phyloP scores from a whole-genome alignment of 768 basidiomycete species.

The Suillus weaverae region DNA sequence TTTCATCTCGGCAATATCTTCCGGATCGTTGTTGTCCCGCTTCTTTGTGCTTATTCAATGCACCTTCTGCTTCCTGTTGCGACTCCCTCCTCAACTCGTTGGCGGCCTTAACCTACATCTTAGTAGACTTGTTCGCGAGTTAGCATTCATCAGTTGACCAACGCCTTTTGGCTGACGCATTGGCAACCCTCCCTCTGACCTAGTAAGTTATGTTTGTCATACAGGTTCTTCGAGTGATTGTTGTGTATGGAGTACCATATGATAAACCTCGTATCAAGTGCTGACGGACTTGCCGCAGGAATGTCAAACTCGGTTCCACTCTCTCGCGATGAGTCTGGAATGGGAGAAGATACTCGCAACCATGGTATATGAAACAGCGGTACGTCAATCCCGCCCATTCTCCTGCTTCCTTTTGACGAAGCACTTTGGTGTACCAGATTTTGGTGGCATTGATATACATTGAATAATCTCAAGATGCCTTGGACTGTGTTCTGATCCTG shows the following conservation, averaged over 20 bases:
- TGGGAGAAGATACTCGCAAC: background rate
- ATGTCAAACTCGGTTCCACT: constrained; percentile 28
- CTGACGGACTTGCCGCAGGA: constrained; percentile 32
- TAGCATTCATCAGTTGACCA: constrained; percentile 43
- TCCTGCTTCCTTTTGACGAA: background rate
- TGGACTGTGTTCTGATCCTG: background rate
- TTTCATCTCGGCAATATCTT: constrained; percentile 45
- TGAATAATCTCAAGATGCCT: background rate
- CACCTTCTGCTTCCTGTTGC: constrained; percentile 40
- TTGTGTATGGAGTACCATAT: constrained; percentile 37
- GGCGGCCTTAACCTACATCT: constrained; percentile 38
- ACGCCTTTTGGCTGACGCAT: constrained; percentile 43
- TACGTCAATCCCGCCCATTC: background rate
- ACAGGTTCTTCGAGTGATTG: constrained; percentile 40
- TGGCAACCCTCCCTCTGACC: constrained; percentile 47
- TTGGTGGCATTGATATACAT: background rate
- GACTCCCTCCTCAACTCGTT: constrained; percentile 33
- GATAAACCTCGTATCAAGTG: constrained; percentile 53
- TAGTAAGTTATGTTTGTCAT: constrained; percentile 40
- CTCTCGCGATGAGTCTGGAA: background rate
- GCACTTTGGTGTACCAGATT: background rate
- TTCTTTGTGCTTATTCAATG: constrained; percentile 45
- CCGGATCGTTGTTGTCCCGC: constrained; percentile 41
- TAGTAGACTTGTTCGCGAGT: constrained; percentile 43
- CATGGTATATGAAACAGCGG: background rate